Percentiles rank a stretch among this genome's conserved stretches.
Conservation (phyloP, 164 flowering plant species). For the Vitis cinerea region DNA sequence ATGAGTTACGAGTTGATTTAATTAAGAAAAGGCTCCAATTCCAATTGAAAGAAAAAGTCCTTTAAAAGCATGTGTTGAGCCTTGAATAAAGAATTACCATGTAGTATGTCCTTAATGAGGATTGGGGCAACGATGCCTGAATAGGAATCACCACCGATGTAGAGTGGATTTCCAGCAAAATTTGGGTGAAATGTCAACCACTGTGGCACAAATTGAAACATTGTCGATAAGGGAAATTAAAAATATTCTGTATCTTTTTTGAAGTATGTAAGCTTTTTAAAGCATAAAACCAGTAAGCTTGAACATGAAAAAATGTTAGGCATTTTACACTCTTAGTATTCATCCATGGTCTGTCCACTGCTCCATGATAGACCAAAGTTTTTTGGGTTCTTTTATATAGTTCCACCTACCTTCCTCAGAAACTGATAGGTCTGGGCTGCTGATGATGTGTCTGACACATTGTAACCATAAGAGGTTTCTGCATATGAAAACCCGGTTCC, state of each 20-base stretch:
- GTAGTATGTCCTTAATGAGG: conserved; percentile 21
- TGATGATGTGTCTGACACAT: conserved; percentile 10
- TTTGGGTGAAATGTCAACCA: conserved; percentile 41
- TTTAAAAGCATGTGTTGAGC: too few relatives aligned
- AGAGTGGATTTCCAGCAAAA: conserved; percentile 31
- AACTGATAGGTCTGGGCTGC: conserved; percentile 18
- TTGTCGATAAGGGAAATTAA: neutral
- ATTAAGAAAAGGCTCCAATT: too few relatives aligned
- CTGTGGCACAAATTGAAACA: conserved; percentile 19
- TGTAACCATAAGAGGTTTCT: conserved; percentile 11
- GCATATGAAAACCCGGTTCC: conserved; percentile 54
- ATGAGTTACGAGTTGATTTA: too few relatives aligned
- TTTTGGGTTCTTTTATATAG: too few relatives aligned
- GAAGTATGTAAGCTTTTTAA: neutral
- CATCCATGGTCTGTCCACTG: too few relatives aligned
- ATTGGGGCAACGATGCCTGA: conserved; percentile 42
- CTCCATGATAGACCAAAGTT: too few relatives aligned
- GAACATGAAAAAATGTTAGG: too few relatives aligned
- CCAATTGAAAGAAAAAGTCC: too few relatives aligned
- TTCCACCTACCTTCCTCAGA: neutral
- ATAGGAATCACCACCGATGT: conserved; percentile 48
- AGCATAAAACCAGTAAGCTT: too few relatives aligned
- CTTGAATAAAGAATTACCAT: conserved; percentile 20
- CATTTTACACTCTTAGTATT: too few relatives aligned
- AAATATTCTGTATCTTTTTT: neutral